Evolutionary conservation across 2,329 filamentous ascomycete genomes (phyloP), one percentile per base, ranked within the genome.

Genomic region (Pyrenophora tritici-repentis): DNA sequence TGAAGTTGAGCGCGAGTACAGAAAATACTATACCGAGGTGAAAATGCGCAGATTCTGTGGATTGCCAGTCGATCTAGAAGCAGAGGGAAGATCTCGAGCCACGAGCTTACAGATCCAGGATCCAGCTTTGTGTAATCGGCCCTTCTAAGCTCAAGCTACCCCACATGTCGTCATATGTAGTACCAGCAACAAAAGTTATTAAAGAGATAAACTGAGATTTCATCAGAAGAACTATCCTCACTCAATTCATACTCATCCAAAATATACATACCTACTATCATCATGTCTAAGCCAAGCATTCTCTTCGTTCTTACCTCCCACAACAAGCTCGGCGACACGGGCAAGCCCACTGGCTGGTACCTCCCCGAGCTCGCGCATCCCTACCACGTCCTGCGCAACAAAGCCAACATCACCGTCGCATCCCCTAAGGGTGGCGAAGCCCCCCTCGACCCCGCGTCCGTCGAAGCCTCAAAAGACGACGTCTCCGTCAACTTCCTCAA

Each of bases 291-390:
- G 46, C 79, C 79, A 33, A 88, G 87, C 71, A 75, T 90, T 58
- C 86, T 91, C 75, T 75, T 90, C 71, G 83, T 91, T 50, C 83
- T 90, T 55, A 88, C 85, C 58, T 90, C 86, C 54, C 79, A 83
- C 70, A 71, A 73, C 58, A 72, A 75, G 54, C 72, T 81, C 43
- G 75, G 75, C 43, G 63, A 68, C 61, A 72, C 68, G 37, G 70
- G 72, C 56, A 72, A 75, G 47, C 80, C 81, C 8, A 89, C 87
- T 0, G 88, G 88, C 58, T 90, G 87, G 87, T 90, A 84, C 67
- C 76, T 90, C 13, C 72, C 73, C 2, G 73, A 71, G 40, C 63
- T 69, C 32, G 68, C 70, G 0, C 70, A 75, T 53, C 72, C 73
- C 12, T 75, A 73, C 65, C 67, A 75, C 62, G 67, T 72, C 47